Evolutionary conservation across 306 rosid species (phyloP).

Genomic region (Abrus precatorius): DNA sequence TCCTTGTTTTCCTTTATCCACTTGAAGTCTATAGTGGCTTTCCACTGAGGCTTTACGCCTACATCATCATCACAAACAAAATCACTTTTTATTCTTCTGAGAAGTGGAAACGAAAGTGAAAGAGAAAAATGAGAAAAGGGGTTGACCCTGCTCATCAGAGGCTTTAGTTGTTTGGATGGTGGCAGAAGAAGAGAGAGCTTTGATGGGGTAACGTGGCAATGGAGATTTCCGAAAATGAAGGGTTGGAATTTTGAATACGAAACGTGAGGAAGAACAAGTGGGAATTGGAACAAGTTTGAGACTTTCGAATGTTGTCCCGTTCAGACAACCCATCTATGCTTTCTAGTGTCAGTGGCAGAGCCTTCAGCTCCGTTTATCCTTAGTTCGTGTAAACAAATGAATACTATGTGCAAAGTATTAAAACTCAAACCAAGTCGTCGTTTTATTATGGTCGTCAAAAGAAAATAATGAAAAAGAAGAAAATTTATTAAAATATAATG

Average conservation of each 20-base stretch:
- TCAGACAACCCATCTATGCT: conserved; percentile 47
- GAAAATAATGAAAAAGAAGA: too few relatives aligned
- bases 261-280: conserved; percentile 51
- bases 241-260: conserved; percentile 44
- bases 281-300: conserved; percentile 61
- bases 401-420: too few relatives aligned
- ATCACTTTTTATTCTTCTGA: not conserved
- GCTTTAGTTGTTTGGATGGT: conserved; percentile 52
- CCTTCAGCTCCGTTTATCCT: conserved; percentile 30
- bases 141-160: conserved; percentile 63
- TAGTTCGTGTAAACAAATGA: not conserved
- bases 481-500: too few relatives aligned
- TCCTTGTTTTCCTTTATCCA: conserved; percentile 95
- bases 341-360: conserved; percentile 6
- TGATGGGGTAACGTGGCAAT: conserved; percentile 42
- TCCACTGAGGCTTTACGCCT: conserved; percentile 84
- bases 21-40: conserved; percentile 90
- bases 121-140: not conserved
- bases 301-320: conserved; percentile 58
- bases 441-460: not conserved
- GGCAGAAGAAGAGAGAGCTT: conserved; percentile 62
- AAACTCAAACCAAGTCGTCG: not conserved
- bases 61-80: conserved; percentile 22
- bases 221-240: conserved; percentile 49
- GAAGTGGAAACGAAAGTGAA: conserved; percentile 6